Evolutionary conservation across 176 grass and related monocot genomes (phyloP).

Genomic region (Bolboschoenus planiculmis): DNA sequence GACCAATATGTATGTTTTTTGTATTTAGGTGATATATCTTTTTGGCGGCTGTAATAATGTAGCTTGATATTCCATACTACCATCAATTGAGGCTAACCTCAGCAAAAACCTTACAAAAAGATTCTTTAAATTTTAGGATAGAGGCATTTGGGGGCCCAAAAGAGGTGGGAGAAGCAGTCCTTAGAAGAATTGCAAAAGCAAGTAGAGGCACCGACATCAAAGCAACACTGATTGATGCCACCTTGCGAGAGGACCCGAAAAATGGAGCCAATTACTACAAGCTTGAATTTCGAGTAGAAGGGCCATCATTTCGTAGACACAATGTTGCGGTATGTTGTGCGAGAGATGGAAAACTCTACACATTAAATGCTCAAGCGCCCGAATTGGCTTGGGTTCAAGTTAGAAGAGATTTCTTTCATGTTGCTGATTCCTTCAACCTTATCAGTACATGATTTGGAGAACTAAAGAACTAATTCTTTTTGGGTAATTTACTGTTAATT

Average conservation of each 20-base stretch:
- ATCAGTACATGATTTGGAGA: conserved; percentile 29
- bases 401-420: conserved; percentile 45
- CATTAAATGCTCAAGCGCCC: conserved; percentile 75
- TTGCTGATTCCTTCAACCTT: conserved; percentile 79
- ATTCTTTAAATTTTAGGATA: conserved; percentile 44
- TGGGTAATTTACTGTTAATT: background rate
- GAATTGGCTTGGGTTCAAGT: conserved; percentile 53
- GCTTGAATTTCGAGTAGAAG: conserved; percentile 72
- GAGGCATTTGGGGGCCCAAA: conserved; percentile 65
- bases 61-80: background rate
- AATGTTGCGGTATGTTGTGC: conserved; percentile 78
- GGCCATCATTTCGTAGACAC: conserved; percentile 53
- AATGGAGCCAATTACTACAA: conserved; percentile 76
- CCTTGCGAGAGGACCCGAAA: conserved; percentile 41
- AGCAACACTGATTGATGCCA: conserved; percentile 54
- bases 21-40: background rate
- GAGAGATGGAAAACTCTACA: conserved; percentile 64
- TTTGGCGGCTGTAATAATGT: background rate
- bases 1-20: background rate
- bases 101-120: background rate
- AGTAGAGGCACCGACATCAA: conserved; percentile 47
- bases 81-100: background rate
- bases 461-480: background rate
- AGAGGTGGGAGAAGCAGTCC: conserved; percentile 77
- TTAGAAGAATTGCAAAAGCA: conserved; percentile 72